These are phyloP conservation scores for Chlamydomonas reinhardtii DNA, from an alignment of 163 green algal genomes.

Conservation along the genomic window DNA sequence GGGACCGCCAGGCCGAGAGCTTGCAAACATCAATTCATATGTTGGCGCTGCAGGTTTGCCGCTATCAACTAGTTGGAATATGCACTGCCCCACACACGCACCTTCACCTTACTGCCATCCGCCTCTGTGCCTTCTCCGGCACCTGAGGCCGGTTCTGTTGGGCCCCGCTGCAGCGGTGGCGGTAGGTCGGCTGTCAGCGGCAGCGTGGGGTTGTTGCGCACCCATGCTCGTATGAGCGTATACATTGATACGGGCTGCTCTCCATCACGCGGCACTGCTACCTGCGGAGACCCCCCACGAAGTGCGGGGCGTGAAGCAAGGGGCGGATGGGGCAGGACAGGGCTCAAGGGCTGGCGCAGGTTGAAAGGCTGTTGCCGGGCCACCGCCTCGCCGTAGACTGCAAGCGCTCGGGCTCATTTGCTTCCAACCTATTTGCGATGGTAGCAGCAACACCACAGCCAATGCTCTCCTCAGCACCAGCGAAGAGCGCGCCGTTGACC, in stretches of 20 bases:
- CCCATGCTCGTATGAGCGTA: constrained; percentile 33
- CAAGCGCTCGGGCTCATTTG: background rate
- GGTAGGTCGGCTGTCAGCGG: background rate
- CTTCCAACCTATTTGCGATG: no score
- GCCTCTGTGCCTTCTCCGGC: background rate
- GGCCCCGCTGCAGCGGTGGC: background rate
- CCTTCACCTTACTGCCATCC: background rate
- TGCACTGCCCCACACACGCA: background rate
- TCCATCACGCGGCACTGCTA: constrained; percentile 20
- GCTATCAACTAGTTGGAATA: no score
- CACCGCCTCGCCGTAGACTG: background rate
- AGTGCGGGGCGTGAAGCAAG: background rate
- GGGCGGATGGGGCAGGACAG: no score
- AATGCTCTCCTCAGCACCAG: no score
- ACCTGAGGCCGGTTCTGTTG: no score
- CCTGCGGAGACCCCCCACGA: background rate
- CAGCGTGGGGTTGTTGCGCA: constrained; percentile 27
- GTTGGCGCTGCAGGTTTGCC: no score
- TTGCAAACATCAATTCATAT: no score
- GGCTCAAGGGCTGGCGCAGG: no score
- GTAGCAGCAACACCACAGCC: no score
- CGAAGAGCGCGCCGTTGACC: background rate
- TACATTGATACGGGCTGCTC: constrained; percentile 18
- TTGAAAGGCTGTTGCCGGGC: no score
- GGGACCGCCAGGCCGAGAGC: no score